Percentiles rank a stretch among this genome's conserved stretches.
phyloP scores from a whole-genome alignment of 495 filamentous ascomycete genomes.

The Neurospora sp. region DNA sequence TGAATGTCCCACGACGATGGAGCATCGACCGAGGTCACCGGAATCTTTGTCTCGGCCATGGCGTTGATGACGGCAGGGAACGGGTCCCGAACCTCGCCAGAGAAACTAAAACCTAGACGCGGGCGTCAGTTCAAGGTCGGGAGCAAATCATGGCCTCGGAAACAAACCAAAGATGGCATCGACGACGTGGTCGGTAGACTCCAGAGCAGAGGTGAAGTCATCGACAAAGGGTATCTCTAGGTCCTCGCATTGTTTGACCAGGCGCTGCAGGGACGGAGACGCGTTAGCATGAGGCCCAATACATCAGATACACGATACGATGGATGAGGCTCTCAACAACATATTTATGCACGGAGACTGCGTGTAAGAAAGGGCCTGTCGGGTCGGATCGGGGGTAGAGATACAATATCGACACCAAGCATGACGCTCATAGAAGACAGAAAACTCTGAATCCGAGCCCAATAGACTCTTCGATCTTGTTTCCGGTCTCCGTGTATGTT shows the following conservation, averaged over 20 bases:
- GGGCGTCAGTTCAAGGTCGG: constrained; percentile 1
- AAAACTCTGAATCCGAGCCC: not conserved
- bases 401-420: not conserved
- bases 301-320: not conserved
- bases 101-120: constrained; percentile 71
- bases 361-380: not conserved
- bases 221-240: constrained; percentile 76
- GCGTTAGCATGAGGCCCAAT: constrained; percentile 1
- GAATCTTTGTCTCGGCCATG: constrained; percentile 57
- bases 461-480: not conserved
- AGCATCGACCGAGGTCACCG: constrained; percentile 82
- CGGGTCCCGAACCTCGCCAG: constrained; percentile 82
- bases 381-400: not conserved
- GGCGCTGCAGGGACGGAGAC: constrained; percentile 43
- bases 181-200: constrained; percentile 65
- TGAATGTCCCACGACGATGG: constrained; percentile 93
- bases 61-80: constrained; percentile 72
- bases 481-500: not conserved
- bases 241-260: constrained; percentile 71
- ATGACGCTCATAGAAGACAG: not conserved
- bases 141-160: constrained; percentile 1
- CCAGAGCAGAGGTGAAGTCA: constrained; percentile 60
- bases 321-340: not conserved
- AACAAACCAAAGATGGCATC: constrained; percentile 82
- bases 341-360: not conserved